phyloP scores from a whole-genome alignment of 1,139 yeast species.

The Zhuliangozyma blackwelliae region DNA sequence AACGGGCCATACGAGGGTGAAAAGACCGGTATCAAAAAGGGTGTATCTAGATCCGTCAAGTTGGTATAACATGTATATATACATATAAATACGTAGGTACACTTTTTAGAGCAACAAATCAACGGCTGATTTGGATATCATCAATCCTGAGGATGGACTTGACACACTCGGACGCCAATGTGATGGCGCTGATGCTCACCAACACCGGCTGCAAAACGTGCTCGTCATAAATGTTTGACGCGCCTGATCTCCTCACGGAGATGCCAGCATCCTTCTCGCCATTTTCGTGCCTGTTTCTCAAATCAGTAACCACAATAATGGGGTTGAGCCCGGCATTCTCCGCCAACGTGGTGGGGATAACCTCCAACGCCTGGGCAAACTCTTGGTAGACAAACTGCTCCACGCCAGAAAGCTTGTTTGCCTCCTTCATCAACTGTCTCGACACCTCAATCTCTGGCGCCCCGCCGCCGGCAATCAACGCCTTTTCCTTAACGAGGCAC shows the following conservation, averaged over 20 bases:
- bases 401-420: conserved; percentile 77
- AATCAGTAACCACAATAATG: conserved; percentile 90
- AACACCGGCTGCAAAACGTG: conserved; percentile 95
- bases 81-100: conserved; percentile 1
- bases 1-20: conserved; percentile 91
- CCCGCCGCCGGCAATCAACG: conserved; percentile 97
- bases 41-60: conserved; percentile 79
- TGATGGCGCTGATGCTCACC: conserved; percentile 89
- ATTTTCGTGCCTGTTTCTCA: conserved; percentile 84
- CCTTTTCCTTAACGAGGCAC: conserved; percentile 90
- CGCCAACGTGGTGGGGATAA: conserved; percentile 94
- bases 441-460: conserved; percentile 97
- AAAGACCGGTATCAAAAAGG: conserved; percentile 95
- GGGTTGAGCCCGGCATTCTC: conserved; percentile 97
- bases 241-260: conserved; percentile 89
- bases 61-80: conserved; percentile 33
- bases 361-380: conserved; percentile 93
- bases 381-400: conserved; percentile 95
- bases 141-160: conserved; percentile 94
- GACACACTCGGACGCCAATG: conserved; percentile 93
- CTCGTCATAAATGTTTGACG: conserved; percentile 87
- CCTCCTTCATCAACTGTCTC: conserved; percentile 71
- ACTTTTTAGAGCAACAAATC: conserved; percentile 5
- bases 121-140: conserved; percentile 68
- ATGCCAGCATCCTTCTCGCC: conserved; percentile 96